phyloP scores from a whole-genome alignment of 169 alveolate species.

The Cryptosporidium meleagridis region DNA sequence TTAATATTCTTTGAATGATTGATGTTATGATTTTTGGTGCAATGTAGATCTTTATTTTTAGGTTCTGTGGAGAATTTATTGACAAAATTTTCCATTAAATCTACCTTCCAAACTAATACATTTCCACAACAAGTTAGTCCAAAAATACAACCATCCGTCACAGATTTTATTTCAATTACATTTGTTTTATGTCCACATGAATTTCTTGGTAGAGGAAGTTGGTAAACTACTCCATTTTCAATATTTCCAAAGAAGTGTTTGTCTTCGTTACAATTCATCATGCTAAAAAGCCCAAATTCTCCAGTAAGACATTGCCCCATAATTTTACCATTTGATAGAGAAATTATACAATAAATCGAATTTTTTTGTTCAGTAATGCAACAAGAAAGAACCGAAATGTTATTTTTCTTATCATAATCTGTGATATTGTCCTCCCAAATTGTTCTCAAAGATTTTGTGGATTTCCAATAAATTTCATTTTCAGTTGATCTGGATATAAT shows the following conservation, averaged over 20 bases:
- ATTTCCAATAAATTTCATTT: slow-evolving; percentile 10
- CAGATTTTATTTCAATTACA: slow-evolving; percentile 35
- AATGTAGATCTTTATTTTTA: background rate
- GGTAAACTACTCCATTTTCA: slow-evolving; percentile 66
- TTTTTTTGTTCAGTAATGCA: slow-evolving; percentile 48
- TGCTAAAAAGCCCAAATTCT: slow-evolving; percentile 57
- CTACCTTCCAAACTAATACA: slow-evolving; percentile 63
- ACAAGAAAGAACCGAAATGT: slow-evolving; percentile 37
- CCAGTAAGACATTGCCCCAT: slow-evolving; percentile 71
- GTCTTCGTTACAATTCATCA: slow-evolving; percentile 43
- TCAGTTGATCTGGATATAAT: background rate
- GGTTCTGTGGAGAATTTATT: background rate
- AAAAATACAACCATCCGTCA: slow-evolving; percentile 69
- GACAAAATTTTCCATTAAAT: slow-evolving; percentile 18
- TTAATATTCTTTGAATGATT: background rate
- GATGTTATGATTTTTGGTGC: background rate
- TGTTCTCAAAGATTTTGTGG: slow-evolving; percentile 23
- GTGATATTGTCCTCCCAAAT: slow-evolving; percentile 51
- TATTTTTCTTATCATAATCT: slow-evolving; percentile 17
- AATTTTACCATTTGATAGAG: slow-evolving; percentile 61
- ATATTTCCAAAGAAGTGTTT: slow-evolving; percentile 63
- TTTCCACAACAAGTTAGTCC: slow-evolving; percentile 61
- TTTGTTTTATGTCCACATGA: background rate
- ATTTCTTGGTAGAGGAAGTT: slow-evolving; percentile 37
- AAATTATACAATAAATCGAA: slow-evolving; percentile 60